phyloP scores from a whole-genome alignment of 129 eudicot genomes.

The Flaveria sonorensis region DNA sequence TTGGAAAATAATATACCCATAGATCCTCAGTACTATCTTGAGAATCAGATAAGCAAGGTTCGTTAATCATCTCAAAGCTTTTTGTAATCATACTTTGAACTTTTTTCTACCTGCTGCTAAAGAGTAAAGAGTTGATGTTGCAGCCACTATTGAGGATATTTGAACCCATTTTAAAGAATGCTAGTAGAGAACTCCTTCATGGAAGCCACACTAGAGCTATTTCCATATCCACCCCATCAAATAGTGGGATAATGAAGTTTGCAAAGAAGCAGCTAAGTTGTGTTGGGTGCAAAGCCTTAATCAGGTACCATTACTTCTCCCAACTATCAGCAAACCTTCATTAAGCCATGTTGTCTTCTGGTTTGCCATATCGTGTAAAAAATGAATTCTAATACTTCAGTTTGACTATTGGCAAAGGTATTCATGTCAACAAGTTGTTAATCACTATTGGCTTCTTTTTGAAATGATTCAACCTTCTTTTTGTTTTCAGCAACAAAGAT shows the following conservation, averaged over 20 bases:
- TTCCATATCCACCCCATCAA: slow-evolving; percentile 93
- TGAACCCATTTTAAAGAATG: slow-evolving; percentile 93
- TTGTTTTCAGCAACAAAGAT: slow-evolving; percentile 57
- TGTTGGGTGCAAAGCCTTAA: slow-evolving; percentile 87
- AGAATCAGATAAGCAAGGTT: slow-evolving; percentile 93
- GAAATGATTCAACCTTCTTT: background rate
- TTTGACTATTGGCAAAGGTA: background rate
- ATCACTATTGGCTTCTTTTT: background rate
- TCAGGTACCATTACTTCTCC: slow-evolving; percentile 50
- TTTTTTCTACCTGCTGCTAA: background rate
- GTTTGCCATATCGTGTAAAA: background rate
- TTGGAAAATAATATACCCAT: slow-evolving; percentile 94
- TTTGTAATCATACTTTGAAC: slow-evolving; percentile 1
- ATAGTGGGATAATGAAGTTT: slow-evolving; percentile 91
- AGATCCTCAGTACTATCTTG: slow-evolving; percentile 93
- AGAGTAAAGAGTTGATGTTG: slow-evolving; percentile 24
- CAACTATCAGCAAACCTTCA: too few species aligned
- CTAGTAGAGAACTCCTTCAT: slow-evolving; percentile 85
- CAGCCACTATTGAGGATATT: slow-evolving; percentile 96
- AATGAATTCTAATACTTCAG: background rate
- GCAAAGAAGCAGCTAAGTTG: slow-evolving; percentile 91
- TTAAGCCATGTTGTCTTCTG: background rate
- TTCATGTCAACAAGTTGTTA: background rate
- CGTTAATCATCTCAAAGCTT: slow-evolving; percentile 20
- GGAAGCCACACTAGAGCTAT: slow-evolving; percentile 92